phyloP scores from a whole-genome alignment of 805 yeast species.

The Tetrapisispora nanseiensis region DNA sequence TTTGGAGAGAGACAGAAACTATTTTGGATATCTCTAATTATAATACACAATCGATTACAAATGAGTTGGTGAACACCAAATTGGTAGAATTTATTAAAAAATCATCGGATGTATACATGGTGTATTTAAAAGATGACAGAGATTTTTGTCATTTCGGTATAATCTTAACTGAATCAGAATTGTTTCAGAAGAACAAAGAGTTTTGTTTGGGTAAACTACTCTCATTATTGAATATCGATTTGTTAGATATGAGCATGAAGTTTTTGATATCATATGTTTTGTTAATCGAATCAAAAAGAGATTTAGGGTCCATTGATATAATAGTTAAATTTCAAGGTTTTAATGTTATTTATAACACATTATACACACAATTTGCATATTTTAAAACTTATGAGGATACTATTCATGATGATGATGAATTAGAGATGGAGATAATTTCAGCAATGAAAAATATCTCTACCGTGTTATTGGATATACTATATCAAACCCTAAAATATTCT shows the following conservation, averaged over 20 bases:
- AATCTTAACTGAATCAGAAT: conserved; percentile 25
- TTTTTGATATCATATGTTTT: conserved; percentile 36
- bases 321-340: conserved; percentile 47
- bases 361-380: conserved; percentile 32
- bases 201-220: conserved; percentile 44
- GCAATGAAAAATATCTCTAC: conserved; percentile 33
- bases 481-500: conserved; percentile 44
- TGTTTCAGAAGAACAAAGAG: conserved; percentile 31
- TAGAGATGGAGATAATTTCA: conserved; percentile 27
- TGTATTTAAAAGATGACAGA: conserved; percentile 19
- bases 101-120: conserved; percentile 21
- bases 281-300: conserved; percentile 36
- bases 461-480: conserved; percentile 42
- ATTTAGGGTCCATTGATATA: conserved; percentile 34
- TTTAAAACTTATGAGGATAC: conserved; percentile 22
- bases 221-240: conserved; percentile 33
- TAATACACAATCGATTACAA: conserved; percentile 3
- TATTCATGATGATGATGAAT: conserved; percentile 12
- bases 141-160: conserved; percentile 32
- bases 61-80: conserved; percentile 16
- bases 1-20: conserved; percentile 24
- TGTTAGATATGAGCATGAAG: conserved; percentile 30
- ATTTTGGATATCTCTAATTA: conserved; percentile 11
- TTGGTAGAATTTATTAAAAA: conserved; percentile 23
- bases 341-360: conserved; percentile 33